Conservation (phyloP, 2,329 filamentous ascomycete genomes). For the Nemania serpens region DNA sequence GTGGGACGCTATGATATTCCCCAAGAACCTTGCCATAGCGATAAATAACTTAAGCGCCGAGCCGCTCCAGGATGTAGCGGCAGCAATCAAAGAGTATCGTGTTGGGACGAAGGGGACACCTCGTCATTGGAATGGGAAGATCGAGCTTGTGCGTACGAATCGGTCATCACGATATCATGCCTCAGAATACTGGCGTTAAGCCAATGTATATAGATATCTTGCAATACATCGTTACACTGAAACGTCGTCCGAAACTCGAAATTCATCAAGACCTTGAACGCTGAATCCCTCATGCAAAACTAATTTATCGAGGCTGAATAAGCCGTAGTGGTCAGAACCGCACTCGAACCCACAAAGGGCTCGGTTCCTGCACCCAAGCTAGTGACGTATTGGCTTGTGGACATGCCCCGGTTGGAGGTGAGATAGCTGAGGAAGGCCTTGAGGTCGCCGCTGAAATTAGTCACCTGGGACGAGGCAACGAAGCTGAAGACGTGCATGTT, state of each 20-base stretch:
- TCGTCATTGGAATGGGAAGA: slow-evolving; percentile 39
- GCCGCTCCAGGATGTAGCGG: slow-evolving; percentile 37
- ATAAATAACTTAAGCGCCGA: slow-evolving; percentile 9
- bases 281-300: not conserved
- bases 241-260: not conserved
- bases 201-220: not conserved
- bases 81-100: slow-evolving; percentile 40
- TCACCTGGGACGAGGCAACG: slow-evolving; percentile 44
- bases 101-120: slow-evolving; percentile 33
- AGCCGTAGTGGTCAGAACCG: slow-evolving; percentile 46
- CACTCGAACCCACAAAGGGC: slow-evolving; percentile 46
- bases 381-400: slow-evolving; percentile 54
- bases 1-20: slow-evolving; percentile 56
- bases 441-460: slow-evolving; percentile 58
- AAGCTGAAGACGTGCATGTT: slow-evolving; percentile 61
- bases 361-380: slow-evolving; percentile 42
- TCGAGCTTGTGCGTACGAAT: slow-evolving; percentile 37
- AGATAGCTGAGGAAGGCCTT: slow-evolving; percentile 60
- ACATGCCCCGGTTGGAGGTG: slow-evolving; percentile 47
- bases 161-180: slow-evolving; percentile 30
- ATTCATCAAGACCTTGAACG: not conserved
- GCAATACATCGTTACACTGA: not conserved
- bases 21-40: slow-evolving; percentile 32
- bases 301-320: slow-evolving; percentile 29
- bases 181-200: slow-evolving; percentile 34